Conservation (phyloP, 352 stramenopile genomes). For the Thraustochytrium sp. region DNA sequence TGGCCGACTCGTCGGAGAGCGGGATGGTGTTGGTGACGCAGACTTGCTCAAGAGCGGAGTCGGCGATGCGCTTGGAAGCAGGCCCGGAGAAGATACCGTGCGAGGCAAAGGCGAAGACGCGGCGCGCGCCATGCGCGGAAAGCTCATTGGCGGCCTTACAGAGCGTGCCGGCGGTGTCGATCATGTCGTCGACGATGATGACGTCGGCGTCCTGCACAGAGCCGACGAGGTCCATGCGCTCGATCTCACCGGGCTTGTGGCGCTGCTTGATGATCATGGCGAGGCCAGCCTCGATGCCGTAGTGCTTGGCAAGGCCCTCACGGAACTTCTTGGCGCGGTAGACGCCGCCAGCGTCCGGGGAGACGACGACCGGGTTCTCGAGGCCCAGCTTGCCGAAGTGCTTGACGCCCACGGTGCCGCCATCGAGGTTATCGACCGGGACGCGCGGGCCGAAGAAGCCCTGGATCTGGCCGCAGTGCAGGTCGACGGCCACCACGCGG, state of each 20-base stretch:
- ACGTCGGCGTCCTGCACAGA: slow-evolving; percentile 97
- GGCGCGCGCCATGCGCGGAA: slow-evolving; percentile 81
- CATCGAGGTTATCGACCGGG: slow-evolving; percentile 97
- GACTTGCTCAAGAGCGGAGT: slow-evolving; percentile 77
- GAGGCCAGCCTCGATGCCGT: slow-evolving; percentile 93
- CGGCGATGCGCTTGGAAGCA: slow-evolving; percentile 77
- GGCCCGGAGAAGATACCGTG: slow-evolving; percentile 94
- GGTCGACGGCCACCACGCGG: slow-evolving; percentile 82
- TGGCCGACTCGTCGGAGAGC: slow-evolving; percentile 56
- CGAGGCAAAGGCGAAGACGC: slow-evolving; percentile 98
- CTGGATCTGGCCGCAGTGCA: slow-evolving; percentile 87
- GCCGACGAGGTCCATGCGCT: slow-evolving; percentile 98
- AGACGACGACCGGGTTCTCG: slow-evolving; percentile 98
- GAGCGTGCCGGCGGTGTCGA: slow-evolving; percentile 97
- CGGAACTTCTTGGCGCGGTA: slow-evolving; percentile 99
- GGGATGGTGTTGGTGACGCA: slow-evolving; percentile 88
- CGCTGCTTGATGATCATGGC: slow-evolving; percentile 99
- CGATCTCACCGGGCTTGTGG: slow-evolving; percentile 91
- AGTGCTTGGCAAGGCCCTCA: slow-evolving; percentile 89
- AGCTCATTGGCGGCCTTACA: slow-evolving; percentile 96
- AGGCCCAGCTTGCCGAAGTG: slow-evolving; percentile 87
- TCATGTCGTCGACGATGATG: slow-evolving; percentile 99
- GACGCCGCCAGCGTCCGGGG: slow-evolving; percentile 96
- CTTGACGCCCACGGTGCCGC: slow-evolving; percentile 83
- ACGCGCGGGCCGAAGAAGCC: slow-evolving; percentile 97